Evolutionary conservation across 2,329 filamentous ascomycete species (phyloP).

Genomic region (Aspergillus sp.): DNA sequence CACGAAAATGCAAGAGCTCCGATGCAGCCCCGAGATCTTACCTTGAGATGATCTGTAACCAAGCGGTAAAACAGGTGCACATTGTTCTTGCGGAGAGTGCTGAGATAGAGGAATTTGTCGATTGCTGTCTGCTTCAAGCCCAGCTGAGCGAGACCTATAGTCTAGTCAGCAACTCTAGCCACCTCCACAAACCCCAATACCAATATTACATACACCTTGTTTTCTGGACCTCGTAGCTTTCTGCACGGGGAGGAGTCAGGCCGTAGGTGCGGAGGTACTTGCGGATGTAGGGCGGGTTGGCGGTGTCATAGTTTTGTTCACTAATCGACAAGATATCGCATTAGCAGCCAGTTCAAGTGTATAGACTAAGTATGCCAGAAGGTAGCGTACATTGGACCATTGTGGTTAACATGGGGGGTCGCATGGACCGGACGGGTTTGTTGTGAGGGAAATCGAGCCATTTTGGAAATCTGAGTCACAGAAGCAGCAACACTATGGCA

Average conservation of each 20-base stretch:
- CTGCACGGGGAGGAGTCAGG: constrained; percentile 49
- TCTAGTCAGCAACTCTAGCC: constrained; percentile 10
- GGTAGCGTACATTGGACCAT: constrained; percentile 32
- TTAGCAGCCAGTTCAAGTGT: background rate
- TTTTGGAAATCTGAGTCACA: constrained; percentile 28
- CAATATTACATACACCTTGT: constrained; percentile 40
- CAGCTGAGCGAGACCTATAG: constrained; percentile 45
- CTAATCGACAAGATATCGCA: constrained; percentile 19
- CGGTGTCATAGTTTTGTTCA: constrained; percentile 49
- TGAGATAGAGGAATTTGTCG: constrained; percentile 52
- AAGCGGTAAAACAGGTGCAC: constrained; percentile 54
- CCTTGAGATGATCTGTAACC: constrained; percentile 48
- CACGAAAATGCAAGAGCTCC: background rate
- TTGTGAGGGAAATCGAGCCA: constrained; percentile 37
- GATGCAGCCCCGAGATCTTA: constrained; percentile 14
- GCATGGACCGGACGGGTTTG: constrained; percentile 39
- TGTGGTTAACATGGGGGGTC: constrained; percentile 33
- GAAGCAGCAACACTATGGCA: constrained; percentile 18
- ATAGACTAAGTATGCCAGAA: background rate
- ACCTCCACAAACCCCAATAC: background rate
- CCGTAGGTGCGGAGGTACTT: constrained; percentile 54
- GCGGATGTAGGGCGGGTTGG: constrained; percentile 50
- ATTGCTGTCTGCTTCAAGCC: constrained; percentile 48
- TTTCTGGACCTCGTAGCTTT: constrained; percentile 51
- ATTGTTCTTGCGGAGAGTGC: constrained; percentile 51